Conservation (phyloP, 2,329 filamentous ascomycete genomes). For the Paramyrothecium roridum region DNA sequence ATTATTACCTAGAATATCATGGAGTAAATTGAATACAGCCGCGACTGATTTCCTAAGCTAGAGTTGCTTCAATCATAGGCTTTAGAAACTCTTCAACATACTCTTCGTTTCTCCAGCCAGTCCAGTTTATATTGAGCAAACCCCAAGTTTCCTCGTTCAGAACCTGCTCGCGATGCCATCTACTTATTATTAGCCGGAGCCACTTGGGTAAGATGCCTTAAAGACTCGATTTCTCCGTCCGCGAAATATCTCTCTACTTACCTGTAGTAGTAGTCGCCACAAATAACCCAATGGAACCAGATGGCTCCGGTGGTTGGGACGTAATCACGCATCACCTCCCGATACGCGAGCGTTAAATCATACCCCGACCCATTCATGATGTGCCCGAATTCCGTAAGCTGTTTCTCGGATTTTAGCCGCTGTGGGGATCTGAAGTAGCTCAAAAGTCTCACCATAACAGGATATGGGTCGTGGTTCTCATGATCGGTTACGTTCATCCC, state of each 20-base stretch:
- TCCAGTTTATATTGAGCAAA: constrained; percentile 51
- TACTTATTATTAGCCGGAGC: too few relatives aligned
- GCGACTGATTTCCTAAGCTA: too few relatives aligned
- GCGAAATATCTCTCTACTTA: too few relatives aligned
- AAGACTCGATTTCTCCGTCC: too few relatives aligned
- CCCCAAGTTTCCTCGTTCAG: constrained; percentile 58
- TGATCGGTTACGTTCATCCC: constrained; percentile 38
- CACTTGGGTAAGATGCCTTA: too few relatives aligned
- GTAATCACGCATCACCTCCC: constrained; percentile 46
- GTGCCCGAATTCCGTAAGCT: constrained; percentile 55
- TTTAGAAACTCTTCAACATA: constrained; percentile 30
- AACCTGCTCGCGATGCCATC: constrained; percentile 35
- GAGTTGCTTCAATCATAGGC: too few relatives aligned
- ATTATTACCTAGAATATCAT: too few relatives aligned
- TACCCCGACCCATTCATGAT: constrained; percentile 43
- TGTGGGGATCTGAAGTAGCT: too few relatives aligned
- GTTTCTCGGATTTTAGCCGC: not conserved
- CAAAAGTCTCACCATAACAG: constrained; percentile 34
- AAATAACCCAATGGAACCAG: constrained; percentile 58
- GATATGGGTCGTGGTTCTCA: constrained; percentile 29
- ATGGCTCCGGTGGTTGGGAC: constrained; percentile 45
- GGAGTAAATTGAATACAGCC: too few relatives aligned
- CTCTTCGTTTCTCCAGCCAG: constrained; percentile 40
- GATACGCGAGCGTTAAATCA: constrained; percentile 38
- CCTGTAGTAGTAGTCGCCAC: constrained; percentile 56